Evolutionary conservation across 2,329 filamentous ascomycete species (phyloP).

Genomic region (Nemania bipapillata): DNA sequence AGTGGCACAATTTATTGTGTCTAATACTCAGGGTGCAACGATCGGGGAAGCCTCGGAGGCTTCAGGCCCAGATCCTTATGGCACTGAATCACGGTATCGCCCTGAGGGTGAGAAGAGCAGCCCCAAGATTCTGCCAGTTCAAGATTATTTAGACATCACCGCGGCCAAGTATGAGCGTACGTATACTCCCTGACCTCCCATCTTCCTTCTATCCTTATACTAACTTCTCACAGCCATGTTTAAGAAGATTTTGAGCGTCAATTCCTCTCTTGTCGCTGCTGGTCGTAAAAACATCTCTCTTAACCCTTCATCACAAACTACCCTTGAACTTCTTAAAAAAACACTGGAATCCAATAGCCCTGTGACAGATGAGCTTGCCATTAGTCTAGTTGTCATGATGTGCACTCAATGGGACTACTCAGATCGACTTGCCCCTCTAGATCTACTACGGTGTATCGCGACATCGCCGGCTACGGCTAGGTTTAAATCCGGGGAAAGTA

Average conservation of each 20-base stretch:
- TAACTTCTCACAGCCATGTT: conserved; percentile 64
- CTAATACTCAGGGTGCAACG: conserved; percentile 87
- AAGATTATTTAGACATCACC: conserved; percentile 79
- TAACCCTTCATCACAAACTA: conserved; percentile 75
- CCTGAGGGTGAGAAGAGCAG: conserved; percentile 70
- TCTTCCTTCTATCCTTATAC: not conserved
- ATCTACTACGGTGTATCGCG: conserved; percentile 85
- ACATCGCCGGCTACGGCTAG: conserved; percentile 74
- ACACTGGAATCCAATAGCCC: conserved; percentile 70
- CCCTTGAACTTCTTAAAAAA: conserved; percentile 69
- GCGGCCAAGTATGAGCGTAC: conserved; percentile 73
- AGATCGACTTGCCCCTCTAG: conserved; percentile 83
- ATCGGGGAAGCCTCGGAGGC: conserved; percentile 71
- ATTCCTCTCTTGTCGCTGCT: conserved; percentile 74
- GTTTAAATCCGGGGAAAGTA: conserved; percentile 63
- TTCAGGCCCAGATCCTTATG: conserved; percentile 75
- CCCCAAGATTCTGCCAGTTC: conserved; percentile 76
- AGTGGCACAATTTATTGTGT: conserved; percentile 89
- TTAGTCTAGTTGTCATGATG: conserved; percentile 76
- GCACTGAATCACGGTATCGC: conserved; percentile 80
- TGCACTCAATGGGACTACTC: conserved; percentile 82
- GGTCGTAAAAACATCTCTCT: conserved; percentile 79
- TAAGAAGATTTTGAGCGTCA: conserved; percentile 80
- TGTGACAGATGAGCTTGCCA: conserved; percentile 61
- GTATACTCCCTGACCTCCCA: conserved; percentile 36